A percentile compares a stretch with the other conserved stretches of the same genome.
These are phyloP conservation scores for Moricandia arvensis DNA, from an alignment of 345 rosid species.

Conservation along the genomic window DNA sequence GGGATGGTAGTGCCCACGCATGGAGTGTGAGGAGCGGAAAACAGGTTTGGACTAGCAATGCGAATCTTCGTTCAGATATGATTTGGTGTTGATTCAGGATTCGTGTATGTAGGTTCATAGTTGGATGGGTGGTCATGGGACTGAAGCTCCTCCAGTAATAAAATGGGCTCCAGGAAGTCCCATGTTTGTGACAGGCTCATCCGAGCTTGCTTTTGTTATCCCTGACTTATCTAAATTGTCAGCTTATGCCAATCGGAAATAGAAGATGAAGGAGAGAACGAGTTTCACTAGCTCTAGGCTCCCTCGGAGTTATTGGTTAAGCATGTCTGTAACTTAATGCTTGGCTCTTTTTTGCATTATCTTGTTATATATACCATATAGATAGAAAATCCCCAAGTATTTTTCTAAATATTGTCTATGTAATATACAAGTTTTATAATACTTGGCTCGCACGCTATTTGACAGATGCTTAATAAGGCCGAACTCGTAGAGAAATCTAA, in stretches of 20 bases:
- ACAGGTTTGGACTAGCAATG: slow-evolving; percentile 55
- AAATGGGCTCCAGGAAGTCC: slow-evolving; percentile 97
- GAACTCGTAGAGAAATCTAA: neutral
- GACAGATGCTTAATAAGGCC: neutral
- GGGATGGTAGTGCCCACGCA: slow-evolving; percentile 88
- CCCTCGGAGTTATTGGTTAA: neutral
- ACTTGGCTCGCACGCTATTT: neutral
- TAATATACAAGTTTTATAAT: neutral
- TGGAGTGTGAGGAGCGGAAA: slow-evolving; percentile 88
- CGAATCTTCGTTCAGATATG: neutral
- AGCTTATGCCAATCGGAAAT: slow-evolving; percentile 78
- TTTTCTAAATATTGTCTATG: neutral
- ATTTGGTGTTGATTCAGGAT: neutral
- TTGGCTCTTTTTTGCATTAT: neutral
- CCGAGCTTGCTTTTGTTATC: slow-evolving; percentile 81
- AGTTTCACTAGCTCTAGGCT: neutral
- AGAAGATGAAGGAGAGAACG: neutral
- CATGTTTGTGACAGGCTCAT: slow-evolving; percentile 86
- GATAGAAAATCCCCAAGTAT: neutral
- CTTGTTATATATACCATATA: neutral
- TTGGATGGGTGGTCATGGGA: slow-evolving; percentile 68
- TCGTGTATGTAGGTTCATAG: slow-evolving; percentile 57
- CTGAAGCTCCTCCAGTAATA: slow-evolving; percentile 74
- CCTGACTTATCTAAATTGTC: slow-evolving; percentile 88
- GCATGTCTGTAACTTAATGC: neutral